These are phyloP conservation scores for Plasmopara muralis DNA, from an alignment of 352 stramenopile genomes.

Conservation along the genomic window DNA sequence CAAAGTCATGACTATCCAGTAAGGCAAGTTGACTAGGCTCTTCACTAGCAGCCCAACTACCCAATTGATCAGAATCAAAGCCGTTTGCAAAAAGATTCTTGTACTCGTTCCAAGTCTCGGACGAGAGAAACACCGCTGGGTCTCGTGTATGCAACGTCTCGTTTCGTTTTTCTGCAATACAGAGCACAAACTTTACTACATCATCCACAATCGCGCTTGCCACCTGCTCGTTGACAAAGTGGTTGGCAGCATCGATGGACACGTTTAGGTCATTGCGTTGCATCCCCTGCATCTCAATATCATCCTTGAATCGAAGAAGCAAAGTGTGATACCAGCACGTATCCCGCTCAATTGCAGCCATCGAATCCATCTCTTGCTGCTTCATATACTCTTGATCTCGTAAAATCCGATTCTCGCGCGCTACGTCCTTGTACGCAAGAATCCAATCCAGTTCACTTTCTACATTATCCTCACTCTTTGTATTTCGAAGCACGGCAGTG, in stretches of 20 bases:
- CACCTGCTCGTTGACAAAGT: slow-evolving; percentile 41
- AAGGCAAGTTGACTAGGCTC: slow-evolving; percentile 8
- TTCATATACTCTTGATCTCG: slow-evolving; percentile 44
- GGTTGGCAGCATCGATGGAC: slow-evolving; percentile 30
- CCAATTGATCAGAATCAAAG: background rate
- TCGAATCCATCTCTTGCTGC: slow-evolving; percentile 37
- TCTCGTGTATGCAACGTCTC: slow-evolving; percentile 36
- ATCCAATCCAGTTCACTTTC: slow-evolving; percentile 39
- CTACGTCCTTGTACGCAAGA: slow-evolving; percentile 61
- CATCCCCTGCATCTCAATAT: slow-evolving; percentile 36
- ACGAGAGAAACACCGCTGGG: slow-evolving; percentile 30
- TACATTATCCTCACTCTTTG: slow-evolving; percentile 38
- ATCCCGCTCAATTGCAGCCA: slow-evolving; percentile 48
- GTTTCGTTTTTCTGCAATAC: slow-evolving; percentile 44
- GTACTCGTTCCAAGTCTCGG: slow-evolving; percentile 49
- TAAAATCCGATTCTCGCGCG: slow-evolving; percentile 45
- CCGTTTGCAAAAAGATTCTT: slow-evolving; percentile 39
- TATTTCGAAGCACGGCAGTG: slow-evolving; percentile 36
- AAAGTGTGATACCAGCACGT: slow-evolving; percentile 42
- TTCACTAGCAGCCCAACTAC: slow-evolving; percentile 2
- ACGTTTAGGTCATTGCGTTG: slow-evolving; percentile 28
- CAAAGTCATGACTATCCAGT: slow-evolving; percentile 32
- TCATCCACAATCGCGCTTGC: slow-evolving; percentile 34
- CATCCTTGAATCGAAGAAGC: slow-evolving; percentile 57
- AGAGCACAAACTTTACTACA: slow-evolving; percentile 51